phyloP scores from a whole-genome alignment of 2,329 filamentous ascomycete species.

The Furcasterigmium sp. region DNA sequence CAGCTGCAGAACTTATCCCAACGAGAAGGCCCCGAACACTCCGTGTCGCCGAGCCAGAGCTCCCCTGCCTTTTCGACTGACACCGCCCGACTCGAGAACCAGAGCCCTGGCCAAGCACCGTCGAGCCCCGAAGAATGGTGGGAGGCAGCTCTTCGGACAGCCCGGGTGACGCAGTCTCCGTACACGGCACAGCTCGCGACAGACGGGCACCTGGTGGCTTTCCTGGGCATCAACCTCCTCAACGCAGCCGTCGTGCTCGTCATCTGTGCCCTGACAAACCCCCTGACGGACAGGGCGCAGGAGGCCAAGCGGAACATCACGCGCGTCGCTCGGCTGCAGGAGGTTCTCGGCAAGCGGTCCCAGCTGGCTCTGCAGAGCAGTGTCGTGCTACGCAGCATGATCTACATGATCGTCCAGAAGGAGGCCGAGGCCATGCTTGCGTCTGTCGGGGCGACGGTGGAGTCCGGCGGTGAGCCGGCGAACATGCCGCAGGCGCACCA shows the following conservation, averaged over 20 bases:
- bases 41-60: not conserved
- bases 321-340: slow-evolving; percentile 33
- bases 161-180: slow-evolving; percentile 25
- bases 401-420: not conserved
- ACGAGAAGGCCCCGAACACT: not conserved
- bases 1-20: slow-evolving; percentile 22
- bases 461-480: not conserved
- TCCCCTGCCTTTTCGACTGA: not conserved
- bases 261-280: slow-evolving; percentile 33
- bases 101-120: not conserved
- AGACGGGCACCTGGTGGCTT: slow-evolving; percentile 36
- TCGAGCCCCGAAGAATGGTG: slow-evolving; percentile 23
- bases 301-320: slow-evolving; percentile 34
- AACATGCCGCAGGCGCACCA: not conserved
- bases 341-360: slow-evolving; percentile 13
- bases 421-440: not conserved
- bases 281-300: slow-evolving; percentile 34
- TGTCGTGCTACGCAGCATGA: not conserved
- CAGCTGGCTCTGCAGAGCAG: not conserved
- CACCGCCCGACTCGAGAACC: not conserved
- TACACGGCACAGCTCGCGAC: slow-evolving; percentile 29
- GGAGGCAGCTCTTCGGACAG: slow-evolving; percentile 32
- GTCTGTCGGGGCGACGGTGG: not conserved
- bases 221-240: slow-evolving; percentile 38
- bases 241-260: slow-evolving; percentile 36